Base-by-base conservation (phyloP, 495 filamentous ascomycete species). In the Aspergillus hancockii region DNA sequence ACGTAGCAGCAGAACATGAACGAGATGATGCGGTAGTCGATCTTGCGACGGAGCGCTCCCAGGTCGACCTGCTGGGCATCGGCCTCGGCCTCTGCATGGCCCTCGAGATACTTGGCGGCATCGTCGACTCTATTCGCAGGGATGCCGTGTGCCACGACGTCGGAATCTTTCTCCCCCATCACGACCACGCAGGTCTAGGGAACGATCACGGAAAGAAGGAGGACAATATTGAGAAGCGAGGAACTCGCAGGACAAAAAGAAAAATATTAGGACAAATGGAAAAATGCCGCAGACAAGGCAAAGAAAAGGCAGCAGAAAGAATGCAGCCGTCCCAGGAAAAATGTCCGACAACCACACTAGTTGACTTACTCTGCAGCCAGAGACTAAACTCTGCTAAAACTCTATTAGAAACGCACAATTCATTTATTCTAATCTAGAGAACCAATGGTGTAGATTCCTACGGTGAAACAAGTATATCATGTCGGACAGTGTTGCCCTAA, bases 1-100 rank as follows among this genome's bases (percentile, higher is more conserved):
- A 80, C 83, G 66, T 88, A 88, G 59, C 77, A 80, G 34, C 73
- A 61, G 59, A 87, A 88, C 83, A 85, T 85, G 22, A 88, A 67
- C 9, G 82, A 82, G 23, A 85, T 60, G 57, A 85, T 80, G 19
- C 72, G 68, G 71, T 71, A 79, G 64, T 85, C 82, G 38, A 85
- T 36, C 47, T 31, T 47, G 19, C 43, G 43, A 12, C 43, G 43
- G 9, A 47, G 19, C 4, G 18, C 8, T 6, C 21, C 13, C 19
- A 47, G 3, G 19, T 47, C 43, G 4, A 47, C 43, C 3, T 47
- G 13, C 13, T 47, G 19, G 7, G 16, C 19, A 2, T 16, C 38
- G 43, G 43, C 19, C 9, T n/a, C 8, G 41, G 19, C 19, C 9
- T 10, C 21, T 3, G 19, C 18, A 47, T 47, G 43, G 18, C 10